These are phyloP conservation scores for Pholiota adiposa DNA, from an alignment of 1,284 basidiomycete genomes.

Conservation along the genomic window DNA sequence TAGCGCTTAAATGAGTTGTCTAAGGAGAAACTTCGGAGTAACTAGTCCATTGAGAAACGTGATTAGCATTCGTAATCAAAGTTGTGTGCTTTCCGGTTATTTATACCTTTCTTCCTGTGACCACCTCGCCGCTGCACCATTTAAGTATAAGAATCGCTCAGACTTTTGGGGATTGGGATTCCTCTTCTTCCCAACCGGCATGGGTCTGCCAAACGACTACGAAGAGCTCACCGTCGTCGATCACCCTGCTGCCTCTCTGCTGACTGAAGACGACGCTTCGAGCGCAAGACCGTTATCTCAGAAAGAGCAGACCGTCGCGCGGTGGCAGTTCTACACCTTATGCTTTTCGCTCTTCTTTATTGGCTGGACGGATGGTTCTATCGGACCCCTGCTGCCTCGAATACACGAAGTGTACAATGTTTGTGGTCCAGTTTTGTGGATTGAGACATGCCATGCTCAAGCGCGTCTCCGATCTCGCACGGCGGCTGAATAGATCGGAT, in stretches of 20 bases:
- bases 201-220: constrained; percentile 2
- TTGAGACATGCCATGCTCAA: neutral
- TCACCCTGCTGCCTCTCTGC: neutral
- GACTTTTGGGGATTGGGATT: neutral
- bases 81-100: neutral
- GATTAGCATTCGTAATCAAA: neutral
- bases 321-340: constrained; percentile 35
- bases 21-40: no score
- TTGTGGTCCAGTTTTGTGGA: constrained; percentile 1
- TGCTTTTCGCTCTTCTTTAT: constrained; percentile 44
- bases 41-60: neutral
- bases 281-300: constrained; percentile 1
- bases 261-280: neutral
- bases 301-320: constrained; percentile 7
- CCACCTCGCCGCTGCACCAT: no score
- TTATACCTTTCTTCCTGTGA: neutral
- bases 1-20: neutral
- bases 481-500: constrained; percentile 36
- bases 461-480: neutral
- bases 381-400: constrained; percentile 56
- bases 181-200: neutral
- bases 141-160: neutral
- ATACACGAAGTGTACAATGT: constrained; percentile 61
- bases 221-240: constrained; percentile 5
- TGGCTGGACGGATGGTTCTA: constrained; percentile 63